Evolutionary conservation across 2,329 filamentous ascomycete species (phyloP).

Genomic region (Colletotrichum endophyticum): DNA sequence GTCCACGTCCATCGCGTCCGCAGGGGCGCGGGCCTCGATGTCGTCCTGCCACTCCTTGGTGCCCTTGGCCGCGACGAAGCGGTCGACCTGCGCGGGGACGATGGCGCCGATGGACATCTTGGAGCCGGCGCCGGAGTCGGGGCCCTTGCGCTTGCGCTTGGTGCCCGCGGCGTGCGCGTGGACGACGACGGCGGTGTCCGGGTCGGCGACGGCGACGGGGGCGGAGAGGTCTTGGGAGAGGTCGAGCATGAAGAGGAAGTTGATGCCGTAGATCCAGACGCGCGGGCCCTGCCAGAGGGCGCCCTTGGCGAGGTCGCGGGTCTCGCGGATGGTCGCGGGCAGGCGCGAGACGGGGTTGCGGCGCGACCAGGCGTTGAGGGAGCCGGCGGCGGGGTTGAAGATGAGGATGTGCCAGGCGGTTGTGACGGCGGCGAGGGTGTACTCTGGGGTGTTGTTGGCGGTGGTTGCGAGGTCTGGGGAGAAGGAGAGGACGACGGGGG

Average conservation of each 20-base stretch:
- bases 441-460: conserved; percentile 38
- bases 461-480: conserved; percentile 49
- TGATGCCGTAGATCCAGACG: conserved; percentile 86
- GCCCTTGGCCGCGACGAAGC: conserved; percentile 33
- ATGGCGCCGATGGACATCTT: conserved; percentile 53
- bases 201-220: conserved; percentile 28
- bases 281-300: conserved; percentile 81
- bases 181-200: conserved; percentile 20
- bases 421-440: conserved; percentile 58
- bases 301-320: conserved; percentile 83
- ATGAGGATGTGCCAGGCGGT: conserved; percentile 71
- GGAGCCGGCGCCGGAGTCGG: conserved; percentile 56
- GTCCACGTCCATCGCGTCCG: conserved; percentile 36
- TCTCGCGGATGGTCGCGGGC: conserved; percentile 74
- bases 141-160: conserved; percentile 60
- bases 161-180: conserved; percentile 30
- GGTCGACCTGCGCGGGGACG: conserved; percentile 44
- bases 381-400: conserved; percentile 79
- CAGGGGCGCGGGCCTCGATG: conserved; percentile 36
- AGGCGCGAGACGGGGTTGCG: conserved; percentile 79
- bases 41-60: conserved; percentile 38
- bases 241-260: conserved; percentile 93
- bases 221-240: conserved; percentile 70
- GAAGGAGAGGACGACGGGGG: conserved; percentile 74
- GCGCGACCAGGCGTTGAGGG: conserved; percentile 83